Percentiles rank a stretch among this genome's conserved stretches.
These are phyloP conservation scores for Jatropha multifida DNA, from an alignment of 441 rosid genomes.

Conservation along the genomic window DNA sequence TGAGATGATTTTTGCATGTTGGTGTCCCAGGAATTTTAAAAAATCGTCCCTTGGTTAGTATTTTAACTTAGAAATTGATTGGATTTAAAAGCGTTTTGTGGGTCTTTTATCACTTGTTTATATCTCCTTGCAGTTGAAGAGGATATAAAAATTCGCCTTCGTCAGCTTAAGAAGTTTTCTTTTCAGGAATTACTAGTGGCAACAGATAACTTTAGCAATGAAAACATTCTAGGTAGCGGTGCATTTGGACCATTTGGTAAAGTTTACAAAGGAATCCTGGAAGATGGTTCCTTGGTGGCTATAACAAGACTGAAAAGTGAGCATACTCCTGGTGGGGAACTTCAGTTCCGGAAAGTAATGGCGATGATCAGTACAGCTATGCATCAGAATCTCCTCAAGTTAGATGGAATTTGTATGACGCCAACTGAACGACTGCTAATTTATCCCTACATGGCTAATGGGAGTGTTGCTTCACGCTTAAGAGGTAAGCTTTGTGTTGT, in stretches of 20 bases:
- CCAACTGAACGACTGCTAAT: slow-evolving; percentile 50
- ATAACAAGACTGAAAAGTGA: slow-evolving; percentile 72
- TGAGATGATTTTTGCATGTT: slow-evolving; percentile 13
- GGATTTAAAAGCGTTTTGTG: not conserved
- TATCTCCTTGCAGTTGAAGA: slow-evolving; percentile 57
- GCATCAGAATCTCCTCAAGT: slow-evolving; percentile 53
- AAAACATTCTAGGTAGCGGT: slow-evolving; percentile 70
- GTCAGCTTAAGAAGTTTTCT: slow-evolving; percentile 75
- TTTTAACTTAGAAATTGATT: not conserved
- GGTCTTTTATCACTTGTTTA: not conserved
- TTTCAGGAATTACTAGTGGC: slow-evolving; percentile 75
- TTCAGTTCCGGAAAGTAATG: slow-evolving; percentile 77
- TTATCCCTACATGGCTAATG: slow-evolving; percentile 56
- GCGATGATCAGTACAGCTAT: slow-evolving; percentile 80
- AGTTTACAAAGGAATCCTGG: slow-evolving; percentile 72
- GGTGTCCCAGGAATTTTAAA: not conserved
- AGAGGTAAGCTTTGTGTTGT: slow-evolving; percentile 30
- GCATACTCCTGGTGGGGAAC: slow-evolving; percentile 75
- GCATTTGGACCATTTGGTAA: slow-evolving; percentile 61
- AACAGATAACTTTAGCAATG: slow-evolving; percentile 71
- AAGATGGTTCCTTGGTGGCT: slow-evolving; percentile 75
- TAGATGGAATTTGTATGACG: slow-evolving; percentile 50
- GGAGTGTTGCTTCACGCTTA: slow-evolving; percentile 46
- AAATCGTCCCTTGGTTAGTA: not conserved
- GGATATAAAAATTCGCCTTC: slow-evolving; percentile 68